phyloP scores from a whole-genome alignment of 2,329 filamentous ascomycete species.

The Penicillium sp. region DNA sequence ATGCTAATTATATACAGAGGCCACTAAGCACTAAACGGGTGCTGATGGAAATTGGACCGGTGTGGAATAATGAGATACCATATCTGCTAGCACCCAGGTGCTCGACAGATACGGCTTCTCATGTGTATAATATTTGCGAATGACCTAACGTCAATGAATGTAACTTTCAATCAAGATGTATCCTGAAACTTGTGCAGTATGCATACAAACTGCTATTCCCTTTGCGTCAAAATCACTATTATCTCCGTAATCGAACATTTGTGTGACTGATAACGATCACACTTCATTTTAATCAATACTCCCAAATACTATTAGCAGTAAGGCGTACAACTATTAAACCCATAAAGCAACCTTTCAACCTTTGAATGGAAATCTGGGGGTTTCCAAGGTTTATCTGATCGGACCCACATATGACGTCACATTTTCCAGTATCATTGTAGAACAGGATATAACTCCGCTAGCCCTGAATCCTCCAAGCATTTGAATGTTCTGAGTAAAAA shows the following conservation, averaged over 20 bases:
- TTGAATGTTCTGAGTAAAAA: too few relatives aligned
- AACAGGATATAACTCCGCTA: not conserved
- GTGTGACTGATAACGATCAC: not conserved
- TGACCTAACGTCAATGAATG: not conserved
- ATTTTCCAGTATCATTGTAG: too few relatives aligned
- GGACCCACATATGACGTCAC: not conserved
- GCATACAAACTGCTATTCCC: not conserved
- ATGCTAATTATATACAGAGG: slow-evolving; percentile 2
- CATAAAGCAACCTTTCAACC: not conserved
- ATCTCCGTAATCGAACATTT: not conserved
- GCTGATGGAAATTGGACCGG: not conserved
- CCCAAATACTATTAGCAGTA: not conserved
- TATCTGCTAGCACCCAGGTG: not conserved
- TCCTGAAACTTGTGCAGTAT: not conserved
- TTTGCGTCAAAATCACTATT: not conserved
- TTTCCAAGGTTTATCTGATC: not conserved
- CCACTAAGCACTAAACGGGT: slow-evolving; percentile 2
- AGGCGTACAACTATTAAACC: not conserved
- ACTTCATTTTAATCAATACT: fast-evolving
- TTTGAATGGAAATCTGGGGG: not conserved
- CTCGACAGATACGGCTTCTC: not conserved
- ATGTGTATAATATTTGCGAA: not conserved
- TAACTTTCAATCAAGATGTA: not conserved
- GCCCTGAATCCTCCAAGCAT: too few relatives aligned
- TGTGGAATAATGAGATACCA: slow-evolving; percentile 3